phyloP scores from a whole-genome alignment of 1,284 basidiomycete species.

The Fomitopsis schrenkii region DNA sequence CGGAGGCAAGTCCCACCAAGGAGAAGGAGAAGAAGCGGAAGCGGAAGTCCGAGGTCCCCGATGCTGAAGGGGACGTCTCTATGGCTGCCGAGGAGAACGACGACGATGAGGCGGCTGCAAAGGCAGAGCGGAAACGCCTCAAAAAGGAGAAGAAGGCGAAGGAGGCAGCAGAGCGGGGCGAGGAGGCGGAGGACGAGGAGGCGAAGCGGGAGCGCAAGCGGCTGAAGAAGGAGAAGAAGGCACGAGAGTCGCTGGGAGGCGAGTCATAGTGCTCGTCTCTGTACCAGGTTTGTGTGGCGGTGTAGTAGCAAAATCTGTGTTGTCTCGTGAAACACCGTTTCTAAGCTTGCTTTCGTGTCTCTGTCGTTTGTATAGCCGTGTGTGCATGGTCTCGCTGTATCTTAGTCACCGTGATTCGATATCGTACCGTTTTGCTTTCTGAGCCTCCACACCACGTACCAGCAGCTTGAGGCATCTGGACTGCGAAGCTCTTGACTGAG shows the following conservation, averaged over 20 bases:
- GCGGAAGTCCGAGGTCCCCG: constrained; percentile 59
- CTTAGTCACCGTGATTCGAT: neutral
- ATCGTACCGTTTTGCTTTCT: neutral
- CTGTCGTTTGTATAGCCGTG: neutral
- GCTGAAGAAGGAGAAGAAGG: constrained; percentile 34
- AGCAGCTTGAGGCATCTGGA: neutral
- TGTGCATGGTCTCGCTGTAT: neutral
- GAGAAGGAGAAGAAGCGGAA: constrained; percentile 72
- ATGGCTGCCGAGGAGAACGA: constrained; percentile 36
- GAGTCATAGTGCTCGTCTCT: constrained; percentile 23
- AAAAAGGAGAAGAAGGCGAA: constrained; percentile 60
- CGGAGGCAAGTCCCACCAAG: constrained; percentile 39
- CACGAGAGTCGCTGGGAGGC: constrained; percentile 29
- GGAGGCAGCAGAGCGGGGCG: constrained; percentile 25
- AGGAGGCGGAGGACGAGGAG: constrained; percentile 30
- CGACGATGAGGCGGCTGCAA: constrained; percentile 57
- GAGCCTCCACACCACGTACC: neutral
- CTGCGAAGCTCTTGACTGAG: too few relatives aligned
- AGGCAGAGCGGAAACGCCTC: constrained; percentile 54
- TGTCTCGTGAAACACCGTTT: neutral
- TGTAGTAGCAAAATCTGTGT: neutral
- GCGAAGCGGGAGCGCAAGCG: constrained; percentile 29
- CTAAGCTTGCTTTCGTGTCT: neutral
- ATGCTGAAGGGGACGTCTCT: constrained; percentile 38
- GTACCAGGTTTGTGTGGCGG: neutral